These are phyloP conservation scores for Hortiboletus flavorubellus DNA, from an alignment of 768 basidiomycete species.

Conservation along the genomic window DNA sequence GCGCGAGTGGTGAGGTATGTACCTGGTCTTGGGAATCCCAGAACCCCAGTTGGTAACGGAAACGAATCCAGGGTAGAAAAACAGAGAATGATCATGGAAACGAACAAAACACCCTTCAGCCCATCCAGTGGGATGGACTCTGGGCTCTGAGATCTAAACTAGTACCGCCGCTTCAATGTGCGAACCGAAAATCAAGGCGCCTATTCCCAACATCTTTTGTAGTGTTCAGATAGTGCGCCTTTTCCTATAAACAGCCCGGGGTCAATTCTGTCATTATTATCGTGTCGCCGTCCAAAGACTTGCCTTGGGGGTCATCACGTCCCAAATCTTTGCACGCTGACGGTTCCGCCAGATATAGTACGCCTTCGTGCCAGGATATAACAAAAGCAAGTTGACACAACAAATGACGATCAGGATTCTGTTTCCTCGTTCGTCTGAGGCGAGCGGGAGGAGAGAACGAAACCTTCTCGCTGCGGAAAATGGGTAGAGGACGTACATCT, in stretches of 20 bases:
- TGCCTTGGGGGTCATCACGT: conserved; percentile 50
- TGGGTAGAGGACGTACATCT: conserved; percentile 37
- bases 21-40: too few relatives aligned
- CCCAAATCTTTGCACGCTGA: conserved; percentile 52
- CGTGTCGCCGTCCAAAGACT: background rate
- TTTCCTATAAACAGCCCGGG: conserved; percentile 38
- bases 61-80: too few relatives aligned
- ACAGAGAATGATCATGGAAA: too few relatives aligned
- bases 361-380: conserved; percentile 52
- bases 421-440: conserved; percentile 56
- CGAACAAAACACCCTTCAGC: too few relatives aligned
- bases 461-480: too few relatives aligned
- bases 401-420: conserved; percentile 50
- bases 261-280: background rate
- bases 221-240: conserved; percentile 42
- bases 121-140: too few relatives aligned
- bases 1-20: too few relatives aligned
- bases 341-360: conserved; percentile 61
- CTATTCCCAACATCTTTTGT: conserved; percentile 54
- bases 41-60: too few relatives aligned
- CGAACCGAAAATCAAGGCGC: conserved; percentile 61
- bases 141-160: too few relatives aligned
- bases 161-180: conserved; percentile 36
- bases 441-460: background rate
- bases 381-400: conserved; percentile 44